A percentile compares a stretch with the other conserved stretches of the same genome.
Conservation (phyloP, 1,284 basidiomycete genomes). For the Sanghuangporus weigelae region DNA sequence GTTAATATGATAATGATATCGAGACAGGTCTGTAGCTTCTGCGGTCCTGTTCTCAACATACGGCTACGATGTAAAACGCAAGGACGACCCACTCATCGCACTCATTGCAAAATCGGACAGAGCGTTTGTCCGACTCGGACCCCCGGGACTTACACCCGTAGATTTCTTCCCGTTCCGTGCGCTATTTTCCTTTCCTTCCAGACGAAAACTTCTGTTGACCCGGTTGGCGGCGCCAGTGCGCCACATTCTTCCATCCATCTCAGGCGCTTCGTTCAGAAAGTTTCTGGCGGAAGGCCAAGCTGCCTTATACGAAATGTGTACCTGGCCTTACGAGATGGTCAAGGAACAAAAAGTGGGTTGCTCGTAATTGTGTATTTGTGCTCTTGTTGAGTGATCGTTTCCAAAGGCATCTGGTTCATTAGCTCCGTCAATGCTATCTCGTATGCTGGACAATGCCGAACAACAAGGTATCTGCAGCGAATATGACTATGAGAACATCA, state of each 20-base stretch:
- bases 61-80: neutral
- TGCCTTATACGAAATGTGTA: neutral
- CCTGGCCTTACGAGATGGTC: neutral
- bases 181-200: neutral
- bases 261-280: neutral
- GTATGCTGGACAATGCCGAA: conserved; percentile 9
- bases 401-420: neutral
- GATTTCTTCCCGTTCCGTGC: conserved; percentile 24
- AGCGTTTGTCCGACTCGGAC: neutral
- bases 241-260: neutral
- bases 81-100: conserved; percentile 1
- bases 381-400: neutral
- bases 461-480: neutral
- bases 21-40: neutral
- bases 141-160: conserved; percentile 22
- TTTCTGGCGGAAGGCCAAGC: neutral
- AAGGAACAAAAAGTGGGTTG: neutral
- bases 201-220: neutral
- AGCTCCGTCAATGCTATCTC: neutral
- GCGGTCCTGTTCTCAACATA: conserved; percentile 3
- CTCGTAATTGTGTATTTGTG: neutral
- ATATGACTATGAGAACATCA: conserved; percentile 1
- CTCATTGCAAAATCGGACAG: neutral
- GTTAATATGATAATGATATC: neutral
- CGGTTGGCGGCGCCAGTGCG: neutral